Base-by-base conservation (phyloP, 202 grass and related monocot species). In the Hordeum pubiflorum region DNA sequence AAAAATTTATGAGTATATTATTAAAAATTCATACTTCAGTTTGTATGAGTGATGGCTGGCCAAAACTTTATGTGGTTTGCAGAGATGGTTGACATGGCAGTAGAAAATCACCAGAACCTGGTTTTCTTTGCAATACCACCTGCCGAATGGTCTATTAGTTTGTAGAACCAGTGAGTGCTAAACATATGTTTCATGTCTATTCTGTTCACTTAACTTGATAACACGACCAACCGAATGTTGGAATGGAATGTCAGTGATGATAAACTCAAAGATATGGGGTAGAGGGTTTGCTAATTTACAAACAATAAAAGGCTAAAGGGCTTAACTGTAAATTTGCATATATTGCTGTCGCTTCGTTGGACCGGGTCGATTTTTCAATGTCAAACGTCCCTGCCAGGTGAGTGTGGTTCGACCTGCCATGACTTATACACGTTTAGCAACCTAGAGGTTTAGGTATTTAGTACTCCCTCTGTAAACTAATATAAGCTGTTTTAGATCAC, bases 1-100 rank as follows among this genome's bases (percentile, higher is more conserved):
- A 70, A 69, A 34, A 13, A 72, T 66, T 54, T 32, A 33, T 85
- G 71, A 26, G 61, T 85, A 29, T 59, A 58, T 72, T 78, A 39
- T 37, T 77, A 63, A 6, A 31, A 88, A 63, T 43, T 70, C 33
- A 44, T 57, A 5, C n/a, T 27, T 56, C 12, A 39, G 7, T 24
- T 57, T 80, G 50, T 69, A 69, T 8, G 57, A 84, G 52, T 61
- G 20, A 79, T 61, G 38, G 40, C 31, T 63, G 24, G 21, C 7
- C 21, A 37, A 56, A n/a, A 72, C 9, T 77, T 73, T 27, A 10
- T 26, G 4, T 59, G 14, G 26, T 48, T 48, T 2, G 0, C 26
- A 32, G 43, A 73, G 44, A 54, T 73, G 46, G 69, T 73, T 73
- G 69, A 54, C 27, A 12, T 54, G 29, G 14, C 41, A 73, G 69